phyloP scores from a whole-genome alignment of 768 basidiomycete genomes.

The Russula virescens region DNA sequence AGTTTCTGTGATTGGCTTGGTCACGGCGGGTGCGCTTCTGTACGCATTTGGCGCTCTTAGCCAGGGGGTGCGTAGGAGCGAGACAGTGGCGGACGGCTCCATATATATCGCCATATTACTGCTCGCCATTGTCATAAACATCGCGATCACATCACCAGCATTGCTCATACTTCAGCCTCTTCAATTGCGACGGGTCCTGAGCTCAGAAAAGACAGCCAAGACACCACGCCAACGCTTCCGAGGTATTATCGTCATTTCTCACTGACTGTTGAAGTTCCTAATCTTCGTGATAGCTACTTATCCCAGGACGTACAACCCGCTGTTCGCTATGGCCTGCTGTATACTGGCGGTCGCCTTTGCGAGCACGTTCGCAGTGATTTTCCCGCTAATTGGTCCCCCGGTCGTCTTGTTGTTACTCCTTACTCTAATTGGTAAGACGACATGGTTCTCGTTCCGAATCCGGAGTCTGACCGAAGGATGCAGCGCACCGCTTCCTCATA shows the following conservation, averaged over 20 bases:
- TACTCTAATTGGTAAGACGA: slow-evolving; percentile 55
- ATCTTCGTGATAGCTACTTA: slow-evolving; percentile 50
- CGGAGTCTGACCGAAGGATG: neutral
- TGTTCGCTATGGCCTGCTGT: slow-evolving; percentile 60
- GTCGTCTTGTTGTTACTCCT: slow-evolving; percentile 59
- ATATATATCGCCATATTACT: slow-evolving; percentile 64
- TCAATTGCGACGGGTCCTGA: slow-evolving; percentile 51
- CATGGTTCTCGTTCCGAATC: neutral
- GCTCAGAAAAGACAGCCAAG: slow-evolving; percentile 51
- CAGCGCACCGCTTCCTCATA: slow-evolving; percentile 76
- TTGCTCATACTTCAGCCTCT: slow-evolving; percentile 67
- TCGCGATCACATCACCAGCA: slow-evolving; percentile 66
- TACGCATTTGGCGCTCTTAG: slow-evolving; percentile 60
- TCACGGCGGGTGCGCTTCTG: slow-evolving; percentile 61
- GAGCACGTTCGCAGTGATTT: slow-evolving; percentile 66
- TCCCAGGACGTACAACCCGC: slow-evolving; percentile 63
- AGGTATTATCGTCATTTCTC: slow-evolving; percentile 40
- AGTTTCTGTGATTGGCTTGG: slow-evolving; percentile 55
- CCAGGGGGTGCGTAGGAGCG: slow-evolving; percentile 31
- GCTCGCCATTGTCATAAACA: slow-evolving; percentile 51
- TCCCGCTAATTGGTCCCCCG: slow-evolving; percentile 71
- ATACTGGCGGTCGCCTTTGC: slow-evolving; percentile 66
- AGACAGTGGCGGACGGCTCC: slow-evolving; percentile 58
- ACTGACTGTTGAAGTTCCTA: neutral
- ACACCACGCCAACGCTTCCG: slow-evolving; percentile 78